Base-by-base conservation (phyloP, 2,329 filamentous ascomycete species). In the Ophiostoma sp. region DNA sequence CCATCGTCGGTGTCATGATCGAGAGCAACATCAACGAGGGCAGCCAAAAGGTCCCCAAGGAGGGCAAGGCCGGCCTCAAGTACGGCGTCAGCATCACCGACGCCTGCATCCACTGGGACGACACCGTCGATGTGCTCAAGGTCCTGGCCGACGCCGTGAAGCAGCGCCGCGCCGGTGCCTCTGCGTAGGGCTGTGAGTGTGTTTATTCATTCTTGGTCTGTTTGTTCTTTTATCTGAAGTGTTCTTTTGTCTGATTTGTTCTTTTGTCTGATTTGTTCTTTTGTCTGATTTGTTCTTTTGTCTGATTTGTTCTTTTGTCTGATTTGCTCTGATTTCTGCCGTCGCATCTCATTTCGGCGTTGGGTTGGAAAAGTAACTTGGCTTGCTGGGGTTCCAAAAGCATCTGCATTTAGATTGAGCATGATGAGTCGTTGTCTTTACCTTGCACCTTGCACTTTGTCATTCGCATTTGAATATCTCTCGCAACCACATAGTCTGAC, bases 1-100 rank as follows among this genome's bases (percentile, higher is more conserved):
- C 83, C 65, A 95, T 99, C 76, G 94, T 97, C 87, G 95, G 95
- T 75, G 92, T 98, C 70, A 99, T 99, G 95, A 96, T 99, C 75
- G 95, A 99, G 83, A 96, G 91, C 79, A 91, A 98, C 79, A 96
- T 98, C 80, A 90, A 94, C 75, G 94, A 97, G 81, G 93, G 93
- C 73, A 91, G 85, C 79, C 95, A 99, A 78, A 97, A 97, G 79
- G 92, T 97, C 3, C 92, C 93, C 45, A 84, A 87, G 68, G 92
- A 96, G 80, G 94, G 93, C 76, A 92, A 91, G 78, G 83, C 85
- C 8, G 93, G 89, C 45, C 85, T 98, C 71, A 89, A 96, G 81
- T 93, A 97, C 79, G 95, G 95, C 74, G 91, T 98, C 76, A 95
- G 91, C 78, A 98, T 98, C 78, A 99, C 95, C 0, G 95, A 99